Evolutionary conservation across 2,329 filamentous ascomycete species (phyloP).

Genomic region (Neurospora sp.): DNA sequence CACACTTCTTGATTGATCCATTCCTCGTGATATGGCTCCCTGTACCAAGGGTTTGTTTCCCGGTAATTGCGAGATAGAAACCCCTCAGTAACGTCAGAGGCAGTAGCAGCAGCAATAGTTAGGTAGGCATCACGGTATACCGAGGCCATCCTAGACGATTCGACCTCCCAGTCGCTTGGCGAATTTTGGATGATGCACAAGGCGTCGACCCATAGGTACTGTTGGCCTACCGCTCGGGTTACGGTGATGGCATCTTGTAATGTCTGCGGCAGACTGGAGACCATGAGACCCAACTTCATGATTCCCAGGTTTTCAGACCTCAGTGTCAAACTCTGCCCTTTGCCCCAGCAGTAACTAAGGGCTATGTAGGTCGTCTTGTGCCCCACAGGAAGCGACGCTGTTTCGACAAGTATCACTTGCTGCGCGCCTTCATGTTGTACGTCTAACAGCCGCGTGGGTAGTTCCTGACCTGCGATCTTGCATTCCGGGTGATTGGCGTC

Average conservation of each 20-base stretch:
- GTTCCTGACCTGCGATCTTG: not conserved
- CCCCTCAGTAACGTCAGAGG: not conserved
- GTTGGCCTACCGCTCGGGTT: not conserved
- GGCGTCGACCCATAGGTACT: conserved; percentile 2
- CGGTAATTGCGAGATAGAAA: not conserved
- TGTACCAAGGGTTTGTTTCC: not conserved
- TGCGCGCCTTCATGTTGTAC: not conserved
- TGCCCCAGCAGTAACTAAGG: not conserved
- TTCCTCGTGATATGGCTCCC: not conserved
- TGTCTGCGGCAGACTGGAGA: not conserved
- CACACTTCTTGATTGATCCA: not conserved
- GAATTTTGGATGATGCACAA: conserved; percentile 5
- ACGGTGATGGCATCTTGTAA: conserved; percentile 1
- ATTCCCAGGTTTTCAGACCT: not conserved
- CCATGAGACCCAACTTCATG: not conserved
- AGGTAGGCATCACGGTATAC: not conserved
- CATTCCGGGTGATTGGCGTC: not conserved
- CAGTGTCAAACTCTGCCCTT: not conserved
- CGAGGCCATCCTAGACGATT: not conserved
- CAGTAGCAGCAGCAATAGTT: not conserved
- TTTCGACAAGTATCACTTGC: not conserved
- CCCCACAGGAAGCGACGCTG: not conserved
- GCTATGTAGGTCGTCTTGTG: not conserved
- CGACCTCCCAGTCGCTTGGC: not conserved
- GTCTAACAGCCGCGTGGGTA: not conserved